These are phyloP conservation scores for Pleurotus giganteus DNA, from an alignment of 768 basidiomycete species.

Conservation along the genomic window DNA sequence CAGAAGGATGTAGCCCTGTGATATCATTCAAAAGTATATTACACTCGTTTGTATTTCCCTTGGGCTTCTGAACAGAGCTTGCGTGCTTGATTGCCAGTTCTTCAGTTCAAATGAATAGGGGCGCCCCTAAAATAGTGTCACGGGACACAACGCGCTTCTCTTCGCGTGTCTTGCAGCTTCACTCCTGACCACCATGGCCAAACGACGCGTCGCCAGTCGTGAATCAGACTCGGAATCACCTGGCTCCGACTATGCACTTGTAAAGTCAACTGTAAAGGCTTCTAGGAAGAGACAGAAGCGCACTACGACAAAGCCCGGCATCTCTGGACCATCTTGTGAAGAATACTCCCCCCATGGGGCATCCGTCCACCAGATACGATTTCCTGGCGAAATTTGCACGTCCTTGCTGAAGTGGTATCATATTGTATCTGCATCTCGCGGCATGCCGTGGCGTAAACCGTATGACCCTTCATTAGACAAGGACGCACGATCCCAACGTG, in stretches of 20 bases:
- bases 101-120: background rate
- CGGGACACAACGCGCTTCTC: background rate
- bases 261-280: background rate
- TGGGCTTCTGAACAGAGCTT: too few relatives aligned
- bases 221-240: background rate
- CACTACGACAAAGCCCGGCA: background rate
- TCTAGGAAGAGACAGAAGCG: constrained; percentile 8
- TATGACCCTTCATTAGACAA: constrained; percentile 51
- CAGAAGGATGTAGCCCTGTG: constrained; percentile 15
- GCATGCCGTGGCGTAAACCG: constrained; percentile 92
- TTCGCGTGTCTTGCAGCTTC: background rate
- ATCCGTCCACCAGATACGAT: constrained; percentile 47
- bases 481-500: constrained; percentile 75
- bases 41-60: too few relatives aligned
- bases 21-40: background rate
- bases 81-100: background rate
- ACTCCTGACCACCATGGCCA: background rate
- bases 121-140: background rate
- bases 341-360: constrained; percentile 32
- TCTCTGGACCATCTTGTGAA: background rate
- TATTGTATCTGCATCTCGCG: constrained; percentile 59
- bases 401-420: constrained; percentile 73
- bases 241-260: background rate
- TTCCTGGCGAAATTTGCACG: constrained; percentile 38
- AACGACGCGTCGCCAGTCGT: background rate